Evolutionary conservation across 768 basidiomycete genomes (phyloP), one percentile per base, ranked within the genome.

Genomic region (Termitomyces sp.): DNA sequence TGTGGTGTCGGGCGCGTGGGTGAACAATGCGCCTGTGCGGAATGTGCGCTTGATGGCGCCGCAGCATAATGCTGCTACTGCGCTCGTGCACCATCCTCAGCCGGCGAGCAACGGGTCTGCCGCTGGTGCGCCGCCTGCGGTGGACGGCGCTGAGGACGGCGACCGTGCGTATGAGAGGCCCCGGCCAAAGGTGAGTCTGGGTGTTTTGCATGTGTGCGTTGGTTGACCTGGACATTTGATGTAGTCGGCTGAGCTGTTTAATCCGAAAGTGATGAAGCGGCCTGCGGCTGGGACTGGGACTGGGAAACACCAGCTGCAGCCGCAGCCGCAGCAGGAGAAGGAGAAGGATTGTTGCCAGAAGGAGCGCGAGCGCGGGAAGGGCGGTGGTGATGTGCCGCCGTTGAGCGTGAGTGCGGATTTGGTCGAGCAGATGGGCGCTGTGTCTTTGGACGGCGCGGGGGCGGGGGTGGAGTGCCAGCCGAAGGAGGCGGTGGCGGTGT

Each of bases 1-100:
- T 3, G 72, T 75, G 2, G 80, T 80, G 6, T 75, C 76, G 29
- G 88, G 90, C 26, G 90, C 86, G 24, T 92, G 90, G 90, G 83
- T 80, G 22, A 86, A 85, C 60, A 69, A 81, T 28, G 73, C 81
- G 31, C 73, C 82, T 26, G 72, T 73, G 22, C 76, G 85, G 15
- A 76, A 85, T 22, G 75, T 83, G 58, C 77, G 88, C 44, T 70
- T 76, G 58, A 73, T 74, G 48, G 69, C 55, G 71, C 39, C 37
- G 62, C 73, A 55, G 61, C 49, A 13, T 6, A 37, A 8, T 18
- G 12, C 26, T 16, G 29, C 29, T 3, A 75, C 61, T 45, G 72
- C 69, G 9, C 66, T 74, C 15, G 72, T 76, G 26, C 75, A 74
- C 54, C 76, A 77, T 62, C 66, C 72, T 20, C 69, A 51, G 36